Percentiles rank a stretch among this genome's conserved stretches.
These are phyloP conservation scores for Leccinum pallidistipes DNA, from an alignment of 1,284 basidiomycete species.

Conservation along the genomic window DNA sequence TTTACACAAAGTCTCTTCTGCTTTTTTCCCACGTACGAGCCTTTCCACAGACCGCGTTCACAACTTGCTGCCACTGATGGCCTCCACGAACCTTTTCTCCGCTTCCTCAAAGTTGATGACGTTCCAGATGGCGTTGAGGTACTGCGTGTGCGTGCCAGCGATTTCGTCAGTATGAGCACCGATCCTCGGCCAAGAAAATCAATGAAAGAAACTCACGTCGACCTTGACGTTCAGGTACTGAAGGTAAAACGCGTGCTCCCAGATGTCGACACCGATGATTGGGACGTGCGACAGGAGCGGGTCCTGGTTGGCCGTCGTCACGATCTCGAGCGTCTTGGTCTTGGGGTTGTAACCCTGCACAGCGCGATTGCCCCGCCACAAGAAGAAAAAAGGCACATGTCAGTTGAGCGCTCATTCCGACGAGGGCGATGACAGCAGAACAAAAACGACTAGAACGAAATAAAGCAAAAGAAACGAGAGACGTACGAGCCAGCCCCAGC, in stretches of 20 bases:
- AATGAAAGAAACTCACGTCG: conserved; percentile 48
- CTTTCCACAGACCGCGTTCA: conserved; percentile 15
- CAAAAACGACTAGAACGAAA: conserved; percentile 29
- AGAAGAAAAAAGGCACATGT: background rate
- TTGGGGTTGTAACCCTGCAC: conserved; percentile 60
- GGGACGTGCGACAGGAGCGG: conserved; percentile 76
- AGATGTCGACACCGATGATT: conserved; percentile 87
- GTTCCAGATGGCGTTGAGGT: conserved; percentile 77
- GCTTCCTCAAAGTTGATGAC: conserved; percentile 83
- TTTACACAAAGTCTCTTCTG: background rate
- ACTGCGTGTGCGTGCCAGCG: conserved; percentile 38
- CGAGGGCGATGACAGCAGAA: background rate
- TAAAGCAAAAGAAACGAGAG: background rate
- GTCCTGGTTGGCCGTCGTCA: conserved; percentile 88
- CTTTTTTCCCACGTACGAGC: background rate
- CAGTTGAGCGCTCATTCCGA: background rate
- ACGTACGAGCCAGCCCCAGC: conserved; percentile 88
- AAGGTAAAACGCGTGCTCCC: conserved; percentile 82
- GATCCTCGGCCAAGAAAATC: background rate
- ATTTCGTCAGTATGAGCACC: background rate
- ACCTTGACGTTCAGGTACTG: conserved; percentile 78
- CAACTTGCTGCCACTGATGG: conserved; percentile 27
- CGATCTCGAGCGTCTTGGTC: conserved; percentile 69
- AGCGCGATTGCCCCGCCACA: background rate
- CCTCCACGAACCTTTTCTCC: conserved; percentile 62